Evolutionary conservation across 148 eudicot genomes (phyloP).

Genomic region (Rhododendron henanense): DNA sequence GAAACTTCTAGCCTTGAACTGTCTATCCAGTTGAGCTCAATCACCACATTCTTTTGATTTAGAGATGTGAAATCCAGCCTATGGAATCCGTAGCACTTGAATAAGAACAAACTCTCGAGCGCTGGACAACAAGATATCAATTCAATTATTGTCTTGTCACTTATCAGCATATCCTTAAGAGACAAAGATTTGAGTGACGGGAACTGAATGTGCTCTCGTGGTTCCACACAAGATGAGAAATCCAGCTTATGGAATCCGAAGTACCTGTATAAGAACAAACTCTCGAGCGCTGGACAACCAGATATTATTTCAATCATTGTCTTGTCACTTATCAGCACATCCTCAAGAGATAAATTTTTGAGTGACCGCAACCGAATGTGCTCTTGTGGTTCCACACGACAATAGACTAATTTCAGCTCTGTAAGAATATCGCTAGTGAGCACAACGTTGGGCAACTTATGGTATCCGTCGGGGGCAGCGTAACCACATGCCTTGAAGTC

Average conservation of each 20-base stretch:
- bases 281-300: conserved; percentile 22
- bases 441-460: conserved; percentile 8
- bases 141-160: conserved; percentile 4
- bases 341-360: too few relatives aligned
- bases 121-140: conserved; percentile 18
- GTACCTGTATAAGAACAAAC: not conserved
- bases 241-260: too few relatives aligned
- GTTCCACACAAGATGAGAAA: too few relatives aligned
- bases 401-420: conserved; percentile 10
- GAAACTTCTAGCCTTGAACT: not conserved
- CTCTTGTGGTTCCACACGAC: not conserved
- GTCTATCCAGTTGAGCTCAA: not conserved
- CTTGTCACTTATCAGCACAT: too few relatives aligned
- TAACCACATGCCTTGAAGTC: too few relatives aligned
- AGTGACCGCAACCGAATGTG: too few relatives aligned
- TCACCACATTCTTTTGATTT: conserved; percentile 8
- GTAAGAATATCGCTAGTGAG: conserved; percentile 10
- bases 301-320: too few relatives aligned
- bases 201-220: conserved; percentile 12
- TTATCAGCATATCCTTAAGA: not conserved
- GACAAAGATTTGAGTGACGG: conserved; percentile 5
- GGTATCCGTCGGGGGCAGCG: not conserved
- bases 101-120: not conserved
- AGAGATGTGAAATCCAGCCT: not conserved
- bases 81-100: not conserved